Percentiles rank a stretch among this genome's conserved stretches.
Conservation (phyloP, 106 monocot species). For the Agapanthus africanus region DNA sequence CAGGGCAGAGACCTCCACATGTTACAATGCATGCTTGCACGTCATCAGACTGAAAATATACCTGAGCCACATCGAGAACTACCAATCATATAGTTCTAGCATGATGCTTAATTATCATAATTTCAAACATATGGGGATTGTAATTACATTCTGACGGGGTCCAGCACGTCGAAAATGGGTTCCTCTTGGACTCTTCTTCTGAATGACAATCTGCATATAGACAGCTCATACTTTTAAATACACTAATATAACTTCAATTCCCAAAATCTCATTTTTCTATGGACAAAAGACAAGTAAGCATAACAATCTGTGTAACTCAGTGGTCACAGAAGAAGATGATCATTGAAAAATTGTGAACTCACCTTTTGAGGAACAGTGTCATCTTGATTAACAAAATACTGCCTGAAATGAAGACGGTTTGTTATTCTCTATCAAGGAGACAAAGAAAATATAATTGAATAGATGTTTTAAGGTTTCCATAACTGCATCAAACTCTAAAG, state of each 20-base stretch:
- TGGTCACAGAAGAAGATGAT: neutral
- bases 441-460: no score
- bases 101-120: no score
- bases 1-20: constrained; percentile 49
- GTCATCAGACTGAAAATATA: constrained; percentile 35
- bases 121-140: neutral
- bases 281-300: neutral
- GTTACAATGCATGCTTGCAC: constrained; percentile 46
- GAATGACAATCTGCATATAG: constrained; percentile 34
- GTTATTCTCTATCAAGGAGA: no score
- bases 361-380: constrained; percentile 51
- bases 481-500: no score
- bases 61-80: constrained; percentile 16
- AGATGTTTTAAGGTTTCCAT: no score
- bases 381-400: constrained; percentile 52
- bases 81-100: no score
- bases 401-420: no score
- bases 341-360: neutral
- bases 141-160: constrained; percentile 24
- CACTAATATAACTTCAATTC: no score
- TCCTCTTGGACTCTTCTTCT: constrained; percentile 30
- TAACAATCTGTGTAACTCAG: neutral
- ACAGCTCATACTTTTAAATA: no score
- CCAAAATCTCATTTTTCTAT: no score
- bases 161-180: constrained; percentile 39